Evolutionary conservation across 1,284 basidiomycete genomes (phyloP).

Genomic region (Irpex rosettiformis): DNA sequence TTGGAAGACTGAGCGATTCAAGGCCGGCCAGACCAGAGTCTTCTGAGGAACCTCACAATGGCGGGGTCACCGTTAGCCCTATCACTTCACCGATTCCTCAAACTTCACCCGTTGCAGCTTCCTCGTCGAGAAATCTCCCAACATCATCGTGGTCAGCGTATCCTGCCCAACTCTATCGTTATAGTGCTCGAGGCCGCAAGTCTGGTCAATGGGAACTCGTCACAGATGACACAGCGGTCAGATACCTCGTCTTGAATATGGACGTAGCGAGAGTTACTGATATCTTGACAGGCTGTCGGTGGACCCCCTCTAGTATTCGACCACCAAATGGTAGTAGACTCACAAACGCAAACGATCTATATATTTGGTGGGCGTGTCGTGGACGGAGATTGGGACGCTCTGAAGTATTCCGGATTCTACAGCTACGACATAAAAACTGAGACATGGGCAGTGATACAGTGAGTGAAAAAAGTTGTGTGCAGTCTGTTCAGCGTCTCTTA

Average conservation of each 20-base stretch:
- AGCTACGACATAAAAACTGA: conserved; percentile 60
- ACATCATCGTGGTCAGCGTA: conserved; percentile 15
- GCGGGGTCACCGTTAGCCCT: conserved; percentile 7
- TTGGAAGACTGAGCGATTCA: conserved; percentile 58
- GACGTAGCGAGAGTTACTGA: too few species aligned
- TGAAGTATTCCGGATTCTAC: conserved; percentile 68
- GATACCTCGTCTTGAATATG: too few species aligned
- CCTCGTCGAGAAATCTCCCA: conserved; percentile 9
- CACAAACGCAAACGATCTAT: conserved; percentile 68
- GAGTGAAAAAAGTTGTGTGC: conserved; percentile 24
- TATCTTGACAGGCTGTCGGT: conserved; percentile 43
- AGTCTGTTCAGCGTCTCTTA: not conserved
- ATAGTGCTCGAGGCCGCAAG: conserved; percentile 58
- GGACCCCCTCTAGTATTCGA: conserved; percentile 78
- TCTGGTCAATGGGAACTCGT: conserved; percentile 67
- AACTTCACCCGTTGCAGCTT: not conserved
- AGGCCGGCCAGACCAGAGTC: not conserved
- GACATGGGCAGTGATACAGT: conserved; percentile 68
- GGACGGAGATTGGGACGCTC: conserved; percentile 45
- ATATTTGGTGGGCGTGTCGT: conserved; percentile 78
- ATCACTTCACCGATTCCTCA: conserved; percentile 4
- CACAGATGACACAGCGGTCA: conserved; percentile 59
- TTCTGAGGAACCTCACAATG: not conserved
- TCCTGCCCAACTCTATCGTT: conserved; percentile 69
- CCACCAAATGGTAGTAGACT: conserved; percentile 79